A percentile compares a stretch with the other conserved stretches of the same genome.
These are phyloP conservation scores for Eutrema salsugineum DNA, from an alignment of 441 rosid species.

Conservation along the genomic window DNA sequence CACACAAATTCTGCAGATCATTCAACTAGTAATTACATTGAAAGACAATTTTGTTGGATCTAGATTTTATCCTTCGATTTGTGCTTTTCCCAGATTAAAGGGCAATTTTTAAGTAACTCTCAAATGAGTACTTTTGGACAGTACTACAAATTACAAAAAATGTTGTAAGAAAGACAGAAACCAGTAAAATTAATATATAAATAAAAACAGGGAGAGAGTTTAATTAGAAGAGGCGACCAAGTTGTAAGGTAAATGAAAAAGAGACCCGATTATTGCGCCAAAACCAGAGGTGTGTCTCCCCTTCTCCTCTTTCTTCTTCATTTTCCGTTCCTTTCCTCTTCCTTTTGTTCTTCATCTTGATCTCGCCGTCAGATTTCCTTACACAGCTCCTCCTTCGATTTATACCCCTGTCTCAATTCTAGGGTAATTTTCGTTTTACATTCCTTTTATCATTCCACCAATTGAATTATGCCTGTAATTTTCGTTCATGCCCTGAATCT, in stretches of 20 bases:
- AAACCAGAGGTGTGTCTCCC: conserved; percentile 36
- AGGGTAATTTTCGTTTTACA: neutral
- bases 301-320: neutral
- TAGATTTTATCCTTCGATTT: neutral
- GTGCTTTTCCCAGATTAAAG: neutral
- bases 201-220: neutral
- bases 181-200: neutral
- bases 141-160: neutral
- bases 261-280: conserved; percentile 32
- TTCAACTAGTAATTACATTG: too few relatives aligned
- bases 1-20: too few relatives aligned
- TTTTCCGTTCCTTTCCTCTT: neutral
- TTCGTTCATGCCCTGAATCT: neutral
- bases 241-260: conserved; percentile 15
- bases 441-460: conserved; percentile 12
- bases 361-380: conserved; percentile 10
- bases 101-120: neutral
- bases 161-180: neutral
- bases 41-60: neutral
- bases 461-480: conserved; percentile 2
- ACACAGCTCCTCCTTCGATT: conserved; percentile 8
- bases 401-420: neutral
- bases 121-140: neutral
- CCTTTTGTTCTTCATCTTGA: neutral
- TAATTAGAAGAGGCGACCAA: conserved; percentile 18